These are phyloP conservation scores for Ustilago tritici DNA, from an alignment of 1,284 basidiomycete genomes.

Conservation along the genomic window DNA sequence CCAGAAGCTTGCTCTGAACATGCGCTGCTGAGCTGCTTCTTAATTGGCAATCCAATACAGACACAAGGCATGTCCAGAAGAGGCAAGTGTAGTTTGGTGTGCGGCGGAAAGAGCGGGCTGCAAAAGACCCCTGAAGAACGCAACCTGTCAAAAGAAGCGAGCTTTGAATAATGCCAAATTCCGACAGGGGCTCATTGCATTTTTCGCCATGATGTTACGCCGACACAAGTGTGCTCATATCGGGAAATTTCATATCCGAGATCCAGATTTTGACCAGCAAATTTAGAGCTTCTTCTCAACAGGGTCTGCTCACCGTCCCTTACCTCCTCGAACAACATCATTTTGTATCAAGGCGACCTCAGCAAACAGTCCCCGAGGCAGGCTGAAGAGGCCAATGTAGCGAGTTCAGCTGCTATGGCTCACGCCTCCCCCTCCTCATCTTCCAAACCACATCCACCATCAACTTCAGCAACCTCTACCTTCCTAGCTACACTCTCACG, in stretches of 20 bases:
- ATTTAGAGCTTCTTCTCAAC: background rate
- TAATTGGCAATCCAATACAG: background rate
- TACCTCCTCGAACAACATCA: background rate
- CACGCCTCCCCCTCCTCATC: background rate
- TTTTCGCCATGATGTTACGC: background rate
- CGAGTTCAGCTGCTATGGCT: constrained; percentile 1
- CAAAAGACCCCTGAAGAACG: constrained; percentile 10
- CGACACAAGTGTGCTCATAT: background rate
- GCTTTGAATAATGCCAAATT: background rate
- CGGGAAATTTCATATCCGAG: constrained; percentile 4
- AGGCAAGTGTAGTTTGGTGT: background rate
- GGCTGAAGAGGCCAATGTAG: background rate
- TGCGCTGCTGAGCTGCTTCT: background rate
- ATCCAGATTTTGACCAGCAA: constrained; percentile 6
- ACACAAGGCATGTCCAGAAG: background rate
- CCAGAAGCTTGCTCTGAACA: background rate
- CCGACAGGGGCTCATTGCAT: constrained; percentile 13
- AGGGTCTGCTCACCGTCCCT: background rate
- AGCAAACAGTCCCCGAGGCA: background rate
- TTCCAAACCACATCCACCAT: background rate
- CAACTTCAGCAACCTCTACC: constrained; percentile 10
- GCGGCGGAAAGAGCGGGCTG: background rate
- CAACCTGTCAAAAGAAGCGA: constrained; percentile 14
- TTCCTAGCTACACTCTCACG: constrained; percentile 22
- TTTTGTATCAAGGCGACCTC: background rate